phyloP scores from a whole-genome alignment of 257 asterid genomes.

The Gentiana dahurica region DNA sequence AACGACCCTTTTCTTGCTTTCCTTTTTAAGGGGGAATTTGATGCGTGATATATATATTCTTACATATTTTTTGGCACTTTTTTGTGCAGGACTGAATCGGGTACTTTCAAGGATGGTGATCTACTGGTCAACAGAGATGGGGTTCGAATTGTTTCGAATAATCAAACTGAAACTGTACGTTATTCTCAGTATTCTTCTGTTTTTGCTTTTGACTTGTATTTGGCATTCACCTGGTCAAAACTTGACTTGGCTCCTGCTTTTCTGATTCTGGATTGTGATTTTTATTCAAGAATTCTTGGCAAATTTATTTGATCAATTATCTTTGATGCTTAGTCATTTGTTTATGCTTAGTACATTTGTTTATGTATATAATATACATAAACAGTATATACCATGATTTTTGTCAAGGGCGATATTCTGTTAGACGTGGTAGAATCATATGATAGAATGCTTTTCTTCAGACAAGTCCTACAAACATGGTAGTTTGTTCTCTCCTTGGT shows the following conservation, averaged over 20 bases:
- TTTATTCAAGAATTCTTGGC: neutral
- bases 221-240: neutral
- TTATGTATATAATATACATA: neutral
- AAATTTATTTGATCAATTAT: neutral
- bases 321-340: neutral
- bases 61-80: slow-evolving; percentile 2
- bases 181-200: neutral
- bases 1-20: neutral
- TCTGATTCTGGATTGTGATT: neutral
- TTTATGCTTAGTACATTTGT: neutral
- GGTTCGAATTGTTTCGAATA: slow-evolving; percentile 68
- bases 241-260: neutral
- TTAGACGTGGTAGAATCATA: too few relatives aligned
- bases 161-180: slow-evolving; percentile 65
- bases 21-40: neutral
- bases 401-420: too few relatives aligned
- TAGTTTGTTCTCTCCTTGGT: too few relatives aligned
- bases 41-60: neutral
- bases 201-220: neutral
- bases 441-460: too few relatives aligned
- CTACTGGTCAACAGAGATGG: slow-evolving; percentile 90
- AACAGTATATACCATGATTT: too few relatives aligned
- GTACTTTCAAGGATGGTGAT: slow-evolving; percentile 97
- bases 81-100: slow-evolving; percentile 72
- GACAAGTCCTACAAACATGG: too few relatives aligned